A percentile compares a stretch with the other conserved stretches of the same genome.
Conservation (phyloP, 148 eudicot genomes). For the Vaccinium darrowii region DNA sequence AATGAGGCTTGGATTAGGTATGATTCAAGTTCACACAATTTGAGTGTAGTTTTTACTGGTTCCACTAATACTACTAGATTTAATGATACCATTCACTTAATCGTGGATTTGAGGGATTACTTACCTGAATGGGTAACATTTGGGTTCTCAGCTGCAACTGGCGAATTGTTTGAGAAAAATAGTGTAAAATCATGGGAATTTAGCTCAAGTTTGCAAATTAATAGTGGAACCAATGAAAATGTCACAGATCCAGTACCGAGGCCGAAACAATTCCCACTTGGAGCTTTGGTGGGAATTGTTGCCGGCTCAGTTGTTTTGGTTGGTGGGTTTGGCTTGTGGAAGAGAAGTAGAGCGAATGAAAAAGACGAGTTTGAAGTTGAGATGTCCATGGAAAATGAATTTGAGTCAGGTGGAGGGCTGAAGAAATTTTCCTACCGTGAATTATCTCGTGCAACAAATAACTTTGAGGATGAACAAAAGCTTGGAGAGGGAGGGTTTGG, state of each 20-base stretch:
- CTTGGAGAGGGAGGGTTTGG: background rate
- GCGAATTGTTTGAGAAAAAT: constrained; percentile 5
- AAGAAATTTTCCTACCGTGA: constrained; percentile 27
- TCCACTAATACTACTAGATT: background rate
- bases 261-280: background rate
- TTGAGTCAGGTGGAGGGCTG: constrained; percentile 30
- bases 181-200: constrained; percentile 33
- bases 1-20: constrained; percentile 21
- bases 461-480: background rate
- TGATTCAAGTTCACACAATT: background rate
- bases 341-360: background rate
- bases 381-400: background rate
- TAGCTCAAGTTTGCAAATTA: constrained; percentile 16
- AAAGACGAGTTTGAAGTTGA: background rate
- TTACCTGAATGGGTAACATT: constrained; percentile 28
- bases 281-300: constrained; percentile 3
- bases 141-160: constrained; percentile 40
- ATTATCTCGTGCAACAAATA: background rate
- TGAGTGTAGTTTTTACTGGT: background rate
- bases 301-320: constrained; percentile 6
- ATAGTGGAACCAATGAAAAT: background rate
- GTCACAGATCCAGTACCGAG: background rate
- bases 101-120: constrained; percentile 14
- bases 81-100: background rate
- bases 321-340: background rate